Conservation (phyloP, 2,329 filamentous ascomycete genomes). For the Hymenoscyphus scutula region DNA sequence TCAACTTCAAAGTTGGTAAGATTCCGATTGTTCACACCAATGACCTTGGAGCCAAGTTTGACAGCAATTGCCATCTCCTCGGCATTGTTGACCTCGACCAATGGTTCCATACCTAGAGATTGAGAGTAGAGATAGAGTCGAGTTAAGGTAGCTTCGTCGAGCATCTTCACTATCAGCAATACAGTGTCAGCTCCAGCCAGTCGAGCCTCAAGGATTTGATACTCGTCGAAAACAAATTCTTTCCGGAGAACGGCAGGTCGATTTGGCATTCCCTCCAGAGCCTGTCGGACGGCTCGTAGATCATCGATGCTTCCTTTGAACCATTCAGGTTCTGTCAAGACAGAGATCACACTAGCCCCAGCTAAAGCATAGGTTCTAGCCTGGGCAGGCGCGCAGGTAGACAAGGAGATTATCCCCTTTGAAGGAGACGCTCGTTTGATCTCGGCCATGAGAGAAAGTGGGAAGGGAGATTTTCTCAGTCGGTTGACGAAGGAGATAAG, state of each 20-base stretch:
- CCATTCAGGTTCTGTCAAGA: constrained; percentile 98
- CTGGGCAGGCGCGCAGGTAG: constrained; percentile 84
- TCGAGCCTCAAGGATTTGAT: constrained; percentile 93
- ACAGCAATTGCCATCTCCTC: constrained; percentile 91
- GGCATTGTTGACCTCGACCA: constrained; percentile 93
- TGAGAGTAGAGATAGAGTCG: constrained; percentile 84
- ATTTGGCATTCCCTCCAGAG: constrained; percentile 86
- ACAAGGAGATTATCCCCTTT: constrained; percentile 88
- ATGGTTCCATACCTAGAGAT: constrained; percentile 91
- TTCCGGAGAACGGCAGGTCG: constrained; percentile 89
- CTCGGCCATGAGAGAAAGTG: constrained; percentile 93
- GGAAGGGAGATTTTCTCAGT: constrained; percentile 76
- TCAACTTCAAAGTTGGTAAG: constrained; percentile 97
- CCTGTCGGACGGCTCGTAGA: constrained; percentile 79
- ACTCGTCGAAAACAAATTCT: constrained; percentile 97
- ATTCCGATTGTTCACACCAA: constrained; percentile 97
- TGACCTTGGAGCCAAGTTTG: constrained; percentile 81
- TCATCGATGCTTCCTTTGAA: constrained; percentile 99
- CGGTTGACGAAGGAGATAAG: constrained; percentile 77
- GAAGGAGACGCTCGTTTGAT: constrained; percentile 96
- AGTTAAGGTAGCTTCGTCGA: constrained; percentile 70
- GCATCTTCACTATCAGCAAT: constrained; percentile 97
- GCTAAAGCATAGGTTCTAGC: constrained; percentile 89
- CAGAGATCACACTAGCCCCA: constrained; percentile 94
- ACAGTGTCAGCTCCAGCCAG: constrained; percentile 93